These are phyloP conservation scores for Blastocladiella britannica DNA, from an alignment of 192 early-diverging fungal genomes.

Conservation along the genomic window DNA sequence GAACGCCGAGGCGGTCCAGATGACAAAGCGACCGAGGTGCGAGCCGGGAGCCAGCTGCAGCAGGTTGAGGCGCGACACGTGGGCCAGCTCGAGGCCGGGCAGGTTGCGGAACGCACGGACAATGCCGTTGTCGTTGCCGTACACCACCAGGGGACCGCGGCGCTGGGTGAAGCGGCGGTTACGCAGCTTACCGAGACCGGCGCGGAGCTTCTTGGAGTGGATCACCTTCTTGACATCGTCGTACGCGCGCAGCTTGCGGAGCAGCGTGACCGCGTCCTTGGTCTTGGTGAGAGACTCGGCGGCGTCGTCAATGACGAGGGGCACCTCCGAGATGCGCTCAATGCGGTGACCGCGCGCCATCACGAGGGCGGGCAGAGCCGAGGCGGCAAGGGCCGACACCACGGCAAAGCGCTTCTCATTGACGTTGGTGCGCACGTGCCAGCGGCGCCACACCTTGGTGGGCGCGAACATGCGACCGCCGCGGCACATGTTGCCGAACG, in stretches of 20 bases:
- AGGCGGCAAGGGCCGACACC: slow-evolving; percentile 88
- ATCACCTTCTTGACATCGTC: slow-evolving; percentile 84
- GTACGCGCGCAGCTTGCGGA: slow-evolving; percentile 85
- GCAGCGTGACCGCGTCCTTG: slow-evolving; percentile 75
- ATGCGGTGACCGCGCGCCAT: slow-evolving; percentile 94
- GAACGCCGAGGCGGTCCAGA: slow-evolving; percentile 93
- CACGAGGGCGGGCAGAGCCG: slow-evolving; percentile 73
- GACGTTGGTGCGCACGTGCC: slow-evolving; percentile 96
- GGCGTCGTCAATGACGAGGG: slow-evolving; percentile 62
- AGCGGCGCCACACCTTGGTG: slow-evolving; percentile 98
- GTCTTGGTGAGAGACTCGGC: slow-evolving; percentile 72
- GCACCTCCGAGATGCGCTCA: slow-evolving; percentile 76
- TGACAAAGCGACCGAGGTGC: slow-evolving; percentile 95
- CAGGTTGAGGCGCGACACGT: slow-evolving; percentile 81
- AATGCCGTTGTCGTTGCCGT: slow-evolving; percentile 82
- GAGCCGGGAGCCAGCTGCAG: slow-evolving; percentile 96
- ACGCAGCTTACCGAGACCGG: slow-evolving; percentile 89
- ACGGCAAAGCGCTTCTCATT: slow-evolving; percentile 97
- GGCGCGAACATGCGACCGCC: slow-evolving; percentile 99
- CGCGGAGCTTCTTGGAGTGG: slow-evolving; percentile 86
- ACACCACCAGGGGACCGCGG: slow-evolving; percentile 90
- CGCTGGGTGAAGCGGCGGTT: slow-evolving; percentile 91
- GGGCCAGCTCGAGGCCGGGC: slow-evolving; percentile 87
- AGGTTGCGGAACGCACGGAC: slow-evolving; percentile 93
- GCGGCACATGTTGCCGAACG: slow-evolving; percentile 99